Evolutionary conservation across 345 rosid genomes (phyloP), one percentile per base, ranked within the genome.

Genomic region (Brassica incana): DNA sequence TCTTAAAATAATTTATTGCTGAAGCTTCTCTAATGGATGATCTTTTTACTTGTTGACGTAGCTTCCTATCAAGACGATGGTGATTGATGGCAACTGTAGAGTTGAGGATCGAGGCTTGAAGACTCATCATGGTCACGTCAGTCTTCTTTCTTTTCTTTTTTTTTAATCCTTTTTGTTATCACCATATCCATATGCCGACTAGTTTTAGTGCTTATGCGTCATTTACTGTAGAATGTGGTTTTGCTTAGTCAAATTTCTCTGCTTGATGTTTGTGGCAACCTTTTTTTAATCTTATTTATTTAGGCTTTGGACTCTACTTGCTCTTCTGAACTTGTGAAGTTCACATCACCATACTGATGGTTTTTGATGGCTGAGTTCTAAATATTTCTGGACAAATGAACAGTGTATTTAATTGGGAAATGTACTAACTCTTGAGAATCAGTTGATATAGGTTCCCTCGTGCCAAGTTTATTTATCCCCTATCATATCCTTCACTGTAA

Each of bases 91-190:
- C 12, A 96, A 90, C 78, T 96, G 97, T 87, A 87, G 99, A 79
- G 99, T 93, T 76, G 99, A 96, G 83, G 99, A 96, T 87, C 97
- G 98, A 33, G 99, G 99, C 67, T 85, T 96, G 95, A 93, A 96
- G 97, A 90, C 93, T 27, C 99, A 96, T 25, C 98, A 93, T 77
- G 97, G 98, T 67, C 95, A 88, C 83, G 99, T 96, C 77, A 88
- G 97, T 87, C 25, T 36, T 75, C 1, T 43, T 29, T 4, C 29
- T 27, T 29, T 29, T 29, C 0, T 29, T 29, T 29, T 29, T 29
- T 29, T 29, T 29, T 3, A 35, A 16, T 35, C 2, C 35, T 70
- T 74, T 2, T 6, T 2, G 0, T 66, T 52, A 36, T 9, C 0
- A 5, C 14, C 56, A 23, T 23, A 23, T 23, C 35, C 36, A 33